Percentiles rank a stretch among this genome's conserved stretches.
Evolutionary conservation across 2,329 filamentous ascomycete genomes (phyloP).

Genomic region (Penicillium palitans): DNA sequence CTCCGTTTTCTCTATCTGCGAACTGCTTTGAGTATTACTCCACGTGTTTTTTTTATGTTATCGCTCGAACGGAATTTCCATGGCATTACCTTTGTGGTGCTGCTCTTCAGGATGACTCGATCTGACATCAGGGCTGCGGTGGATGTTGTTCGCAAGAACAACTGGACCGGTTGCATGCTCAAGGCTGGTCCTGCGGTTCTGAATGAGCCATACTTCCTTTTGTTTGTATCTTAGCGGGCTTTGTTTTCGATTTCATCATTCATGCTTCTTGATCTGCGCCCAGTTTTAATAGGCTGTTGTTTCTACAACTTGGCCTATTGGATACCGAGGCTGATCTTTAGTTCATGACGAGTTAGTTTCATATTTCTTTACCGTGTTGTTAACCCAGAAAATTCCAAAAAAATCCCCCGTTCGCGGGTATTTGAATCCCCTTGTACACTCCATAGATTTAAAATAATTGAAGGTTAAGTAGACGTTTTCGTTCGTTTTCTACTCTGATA

Average conservation of each 20-base stretch:
- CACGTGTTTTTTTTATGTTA: background rate
- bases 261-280: background rate
- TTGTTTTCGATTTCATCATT: background rate
- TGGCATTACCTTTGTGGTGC: background rate
- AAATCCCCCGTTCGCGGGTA: background rate
- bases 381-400: conserved; percentile 1
- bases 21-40: background rate
- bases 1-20: background rate
- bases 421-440: background rate
- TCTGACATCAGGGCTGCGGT: background rate
- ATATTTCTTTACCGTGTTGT: background rate
- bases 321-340: background rate
- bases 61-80: background rate
- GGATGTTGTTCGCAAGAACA: background rate
- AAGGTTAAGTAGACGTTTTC: background rate
- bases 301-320: background rate
- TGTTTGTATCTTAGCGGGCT: background rate
- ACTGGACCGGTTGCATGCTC: background rate
- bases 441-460: background rate
- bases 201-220: background rate
- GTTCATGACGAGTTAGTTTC: background rate
- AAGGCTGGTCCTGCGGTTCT: background rate
- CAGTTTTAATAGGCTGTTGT: background rate
- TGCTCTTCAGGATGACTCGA: background rate
- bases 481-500: background rate